Evolutionary conservation across 208 protist genomes (phyloP).

Genomic region (Leishmania braziliensis): DNA sequence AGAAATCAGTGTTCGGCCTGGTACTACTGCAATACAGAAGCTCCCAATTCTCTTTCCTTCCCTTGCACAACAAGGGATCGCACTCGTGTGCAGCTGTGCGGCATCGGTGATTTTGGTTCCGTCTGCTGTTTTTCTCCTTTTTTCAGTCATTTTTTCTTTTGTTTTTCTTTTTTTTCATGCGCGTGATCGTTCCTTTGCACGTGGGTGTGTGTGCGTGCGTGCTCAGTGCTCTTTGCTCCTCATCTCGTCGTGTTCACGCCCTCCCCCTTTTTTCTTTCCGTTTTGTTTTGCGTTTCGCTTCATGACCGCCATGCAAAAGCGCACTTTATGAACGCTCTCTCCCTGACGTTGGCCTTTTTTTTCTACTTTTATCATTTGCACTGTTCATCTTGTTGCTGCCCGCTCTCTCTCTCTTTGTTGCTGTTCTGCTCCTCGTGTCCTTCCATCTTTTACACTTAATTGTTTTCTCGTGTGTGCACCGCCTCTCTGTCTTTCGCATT

Average conservation of each 20-base stretch:
- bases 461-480: background rate
- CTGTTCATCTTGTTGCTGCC: background rate
- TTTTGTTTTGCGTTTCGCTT: background rate
- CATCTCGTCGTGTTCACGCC: background rate
- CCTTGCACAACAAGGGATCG: background rate
- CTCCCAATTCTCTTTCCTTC: background rate
- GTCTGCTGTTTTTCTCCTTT: conserved; percentile 9
- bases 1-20: background rate
- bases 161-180: background rate
- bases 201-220: background rate
- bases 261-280: background rate
- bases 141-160: conserved; percentile 2
- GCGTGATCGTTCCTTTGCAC: background rate
- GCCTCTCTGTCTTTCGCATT: background rate
- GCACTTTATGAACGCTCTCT: background rate
- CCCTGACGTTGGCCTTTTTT: background rate
- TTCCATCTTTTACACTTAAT: background rate
- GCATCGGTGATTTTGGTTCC: background rate
- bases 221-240: background rate
- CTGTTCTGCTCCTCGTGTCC: background rate
- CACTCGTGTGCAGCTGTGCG: background rate
- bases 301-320: background rate
- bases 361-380: background rate
- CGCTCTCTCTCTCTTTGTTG: background rate
- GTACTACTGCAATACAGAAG: background rate